Evolutionary conservation across 78 protist genomes (phyloP).

Genomic region (Blattamonas nauphoetae): DNA sequence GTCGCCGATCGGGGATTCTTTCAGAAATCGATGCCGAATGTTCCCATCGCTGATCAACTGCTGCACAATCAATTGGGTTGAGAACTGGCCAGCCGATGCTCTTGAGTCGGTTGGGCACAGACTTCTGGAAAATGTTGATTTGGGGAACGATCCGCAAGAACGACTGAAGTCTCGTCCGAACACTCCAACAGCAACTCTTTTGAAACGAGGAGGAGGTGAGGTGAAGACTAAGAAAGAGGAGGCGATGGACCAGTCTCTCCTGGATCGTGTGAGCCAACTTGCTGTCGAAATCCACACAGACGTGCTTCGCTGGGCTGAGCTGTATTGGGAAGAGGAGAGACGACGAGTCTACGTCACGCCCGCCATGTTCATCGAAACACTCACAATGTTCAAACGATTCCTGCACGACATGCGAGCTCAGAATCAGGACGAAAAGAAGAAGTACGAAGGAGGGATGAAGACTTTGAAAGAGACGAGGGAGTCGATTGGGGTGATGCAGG

Average conservation of each 20-base stretch:
- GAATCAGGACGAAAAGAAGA: background rate
- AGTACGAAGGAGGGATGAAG: conserved; percentile 5
- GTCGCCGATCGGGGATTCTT: conserved; percentile 54
- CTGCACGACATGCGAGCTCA: conserved; percentile 22
- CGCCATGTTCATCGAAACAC: conserved; percentile 51
- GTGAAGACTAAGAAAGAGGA: background rate
- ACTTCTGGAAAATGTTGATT: background rate
- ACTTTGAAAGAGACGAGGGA: background rate
- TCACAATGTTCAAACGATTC: conserved; percentile 27
- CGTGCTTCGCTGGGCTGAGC: background rate
- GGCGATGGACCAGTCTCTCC: background rate
- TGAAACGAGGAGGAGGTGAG: background rate
- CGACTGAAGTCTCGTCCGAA: too few species aligned
- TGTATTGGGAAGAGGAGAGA: background rate
- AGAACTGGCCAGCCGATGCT: conserved; percentile 65
- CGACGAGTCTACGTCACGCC: conserved; percentile 57
- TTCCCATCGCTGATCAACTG: conserved; percentile 53
- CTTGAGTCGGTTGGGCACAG: conserved; percentile 39
- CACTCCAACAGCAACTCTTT: too few species aligned
- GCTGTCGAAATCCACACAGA: background rate
- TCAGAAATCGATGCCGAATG: conserved; percentile 41
- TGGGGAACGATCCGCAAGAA: too few species aligned
- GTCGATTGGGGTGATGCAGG: conserved; percentile 21
- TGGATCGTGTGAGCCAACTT: background rate
- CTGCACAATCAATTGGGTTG: conserved; percentile 56